Percentiles rank a stretch among this genome's conserved stretches.
phyloP scores from a whole-genome alignment of 805 yeast species.

The Wickerhamiella allomyrinae region DNA sequence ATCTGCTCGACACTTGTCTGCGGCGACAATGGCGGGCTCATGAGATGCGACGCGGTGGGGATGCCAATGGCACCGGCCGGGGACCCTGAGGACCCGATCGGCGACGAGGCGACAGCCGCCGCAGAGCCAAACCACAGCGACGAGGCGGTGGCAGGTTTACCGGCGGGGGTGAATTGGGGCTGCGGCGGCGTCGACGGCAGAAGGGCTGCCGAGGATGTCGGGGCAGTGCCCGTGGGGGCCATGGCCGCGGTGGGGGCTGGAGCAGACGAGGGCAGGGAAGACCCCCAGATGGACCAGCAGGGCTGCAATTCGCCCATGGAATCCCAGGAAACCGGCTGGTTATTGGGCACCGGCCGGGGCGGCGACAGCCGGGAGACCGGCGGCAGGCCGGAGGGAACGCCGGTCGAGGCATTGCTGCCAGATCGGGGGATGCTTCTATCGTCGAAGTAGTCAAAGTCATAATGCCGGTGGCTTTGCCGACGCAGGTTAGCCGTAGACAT shows the following conservation, averaged over 20 bases:
- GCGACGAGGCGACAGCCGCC: background rate
- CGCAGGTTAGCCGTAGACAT: no score
- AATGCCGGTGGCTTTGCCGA: no score
- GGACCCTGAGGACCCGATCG: background rate
- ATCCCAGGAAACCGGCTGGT: background rate
- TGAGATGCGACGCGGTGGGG: background rate
- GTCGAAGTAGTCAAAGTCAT: background rate
- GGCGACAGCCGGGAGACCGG: background rate
- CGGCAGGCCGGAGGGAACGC: background rate
- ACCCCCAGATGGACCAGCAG: constrained; percentile 12
- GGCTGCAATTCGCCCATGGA: constrained; percentile 6
- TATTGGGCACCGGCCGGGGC: background rate
- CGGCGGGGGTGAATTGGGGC: background rate
- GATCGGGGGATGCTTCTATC: background rate
- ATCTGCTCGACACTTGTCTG: background rate
- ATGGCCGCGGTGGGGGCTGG: background rate
- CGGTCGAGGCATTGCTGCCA: no score
- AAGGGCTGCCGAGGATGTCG: background rate
- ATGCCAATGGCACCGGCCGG: background rate
- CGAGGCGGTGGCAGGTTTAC: background rate
- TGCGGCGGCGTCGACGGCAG: background rate
- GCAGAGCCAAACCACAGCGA: constrained; percentile 2
- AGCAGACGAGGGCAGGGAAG: background rate
- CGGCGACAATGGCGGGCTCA: constrained; percentile 13
- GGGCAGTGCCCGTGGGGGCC: background rate